A percentile compares a stretch with the other conserved stretches of the same genome.
Conservation (phyloP, 2,329 filamentous ascomycete species). For the Alternaria consortialis region DNA sequence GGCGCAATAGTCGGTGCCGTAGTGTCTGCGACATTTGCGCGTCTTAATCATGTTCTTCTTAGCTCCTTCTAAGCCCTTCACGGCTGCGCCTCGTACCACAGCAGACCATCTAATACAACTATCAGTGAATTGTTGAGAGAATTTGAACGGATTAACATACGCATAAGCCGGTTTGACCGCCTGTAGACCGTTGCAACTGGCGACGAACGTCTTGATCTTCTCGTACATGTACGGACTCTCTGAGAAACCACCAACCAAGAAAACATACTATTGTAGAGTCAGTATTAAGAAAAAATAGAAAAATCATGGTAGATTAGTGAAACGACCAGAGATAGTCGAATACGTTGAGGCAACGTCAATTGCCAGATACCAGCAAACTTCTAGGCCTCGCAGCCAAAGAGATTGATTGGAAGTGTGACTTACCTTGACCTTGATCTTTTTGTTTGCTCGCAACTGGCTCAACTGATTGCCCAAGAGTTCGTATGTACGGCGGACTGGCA, state of each 20-base stretch:
- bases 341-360: too few species aligned
- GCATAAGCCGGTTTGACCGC: slow-evolving; percentile 26
- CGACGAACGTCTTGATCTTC: slow-evolving; percentile 19
- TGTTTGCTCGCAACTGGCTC: too few species aligned
- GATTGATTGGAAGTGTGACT: too few species aligned
- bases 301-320: too few species aligned
- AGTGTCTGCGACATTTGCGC: slow-evolving; percentile 34
- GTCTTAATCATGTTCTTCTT: slow-evolving; percentile 8
- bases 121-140: neutral
- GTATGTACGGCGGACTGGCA: slow-evolving; percentile 13
- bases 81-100: slow-evolving; percentile 34
- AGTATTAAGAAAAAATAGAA: slow-evolving; percentile 10
- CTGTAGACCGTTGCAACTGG: neutral
- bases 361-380: too few species aligned
- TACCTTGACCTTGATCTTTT: too few species aligned
- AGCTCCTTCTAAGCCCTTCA: slow-evolving; percentile 32
- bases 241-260: slow-evolving; percentile 42
- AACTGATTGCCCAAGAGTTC: slow-evolving; percentile 18
- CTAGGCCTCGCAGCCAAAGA: too few species aligned
- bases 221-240: slow-evolving; percentile 34
- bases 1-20: slow-evolving; percentile 12
- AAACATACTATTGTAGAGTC: slow-evolving; percentile 20
- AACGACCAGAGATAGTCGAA: too few species aligned
- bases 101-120: slow-evolving; percentile 35
- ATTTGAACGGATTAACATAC: slow-evolving; percentile 14